Conservation (phyloP, 1,139 yeast species). For the Pneumocystis murina region DNA sequence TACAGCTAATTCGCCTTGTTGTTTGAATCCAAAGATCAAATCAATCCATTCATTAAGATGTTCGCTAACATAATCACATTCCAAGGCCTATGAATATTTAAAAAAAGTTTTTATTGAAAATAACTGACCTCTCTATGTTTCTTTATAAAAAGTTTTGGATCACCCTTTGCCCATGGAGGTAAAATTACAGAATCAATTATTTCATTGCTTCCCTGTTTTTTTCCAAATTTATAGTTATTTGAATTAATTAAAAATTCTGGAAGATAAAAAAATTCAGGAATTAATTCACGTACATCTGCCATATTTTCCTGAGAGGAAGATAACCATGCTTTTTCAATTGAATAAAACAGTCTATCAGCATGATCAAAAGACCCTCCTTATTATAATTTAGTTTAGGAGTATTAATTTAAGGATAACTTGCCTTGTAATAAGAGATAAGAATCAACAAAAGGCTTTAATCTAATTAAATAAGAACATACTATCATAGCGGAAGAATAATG, state of each 20-base stretch:
- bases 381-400: not conserved
- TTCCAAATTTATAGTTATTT: constrained; percentile 55
- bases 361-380: constrained; percentile 71
- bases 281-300: constrained; percentile 72
- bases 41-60: constrained; percentile 74
- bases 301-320: constrained; percentile 67
- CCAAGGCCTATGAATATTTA: constrained; percentile 31
- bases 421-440: constrained; percentile 54
- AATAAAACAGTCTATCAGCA: constrained; percentile 64
- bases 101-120: not conserved
- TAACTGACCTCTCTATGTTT: constrained; percentile 47
- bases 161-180: constrained; percentile 73
- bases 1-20: constrained; percentile 53
- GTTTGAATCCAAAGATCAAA: constrained; percentile 63
- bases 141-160: constrained; percentile 53
- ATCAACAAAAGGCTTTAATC: constrained; percentile 65
- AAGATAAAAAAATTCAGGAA: constrained; percentile 68
- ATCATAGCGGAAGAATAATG: constrained; percentile 90
- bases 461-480: constrained; percentile 59
- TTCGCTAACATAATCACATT: constrained; percentile 61
- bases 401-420: not conserved
- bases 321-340: constrained; percentile 58
- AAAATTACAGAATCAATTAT: constrained; percentile 43
- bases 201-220: constrained; percentile 42
- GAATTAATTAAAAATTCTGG: constrained; percentile 59